A percentile compares a stretch with the other conserved stretches of the same genome.
Evolutionary conservation across 768 basidiomycete genomes (phyloP).

Genomic region (Leccinum barrowsii): DNA sequence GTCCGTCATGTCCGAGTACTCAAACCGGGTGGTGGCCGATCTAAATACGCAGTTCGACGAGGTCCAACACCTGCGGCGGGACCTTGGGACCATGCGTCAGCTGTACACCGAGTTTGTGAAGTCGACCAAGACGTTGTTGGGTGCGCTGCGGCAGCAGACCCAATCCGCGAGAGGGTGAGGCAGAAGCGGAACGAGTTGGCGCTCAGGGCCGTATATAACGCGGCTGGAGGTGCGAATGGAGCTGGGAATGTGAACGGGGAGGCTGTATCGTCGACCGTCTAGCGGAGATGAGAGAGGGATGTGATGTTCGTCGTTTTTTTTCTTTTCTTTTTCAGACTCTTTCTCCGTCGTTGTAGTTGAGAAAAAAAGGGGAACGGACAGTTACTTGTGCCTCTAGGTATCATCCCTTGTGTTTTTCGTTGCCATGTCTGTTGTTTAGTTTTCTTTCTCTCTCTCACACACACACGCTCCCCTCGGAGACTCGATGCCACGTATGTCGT

Average conservation of each 20-base stretch:
- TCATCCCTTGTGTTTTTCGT: neutral
- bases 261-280: slow-evolving; percentile 6
- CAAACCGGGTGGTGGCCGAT: slow-evolving; percentile 70
- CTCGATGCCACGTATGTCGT: neutral
- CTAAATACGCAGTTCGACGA: slow-evolving; percentile 93
- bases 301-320: neutral
- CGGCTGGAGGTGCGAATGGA: slow-evolving; percentile 9
- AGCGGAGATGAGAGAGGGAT: neutral
- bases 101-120: slow-evolving; percentile 92
- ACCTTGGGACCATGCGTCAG: slow-evolving; percentile 91
- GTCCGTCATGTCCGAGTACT: slow-evolving; percentile 71
- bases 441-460: neutral
- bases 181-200: slow-evolving; percentile 82
- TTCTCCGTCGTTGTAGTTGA: neutral
- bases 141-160: slow-evolving; percentile 76
- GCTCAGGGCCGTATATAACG: slow-evolving; percentile 83
- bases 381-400: neutral
- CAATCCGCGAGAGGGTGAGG: slow-evolving; percentile 86
- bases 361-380: no score
- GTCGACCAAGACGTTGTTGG: slow-evolving; percentile 83
- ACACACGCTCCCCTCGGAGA: neutral
- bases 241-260: slow-evolving; percentile 3
- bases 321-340: neutral
- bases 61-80: slow-evolving; percentile 88
- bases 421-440: neutral